phyloP scores from a whole-genome alignment of 2,329 filamentous ascomycete genomes.

The Colletotrichum spinosum region DNA sequence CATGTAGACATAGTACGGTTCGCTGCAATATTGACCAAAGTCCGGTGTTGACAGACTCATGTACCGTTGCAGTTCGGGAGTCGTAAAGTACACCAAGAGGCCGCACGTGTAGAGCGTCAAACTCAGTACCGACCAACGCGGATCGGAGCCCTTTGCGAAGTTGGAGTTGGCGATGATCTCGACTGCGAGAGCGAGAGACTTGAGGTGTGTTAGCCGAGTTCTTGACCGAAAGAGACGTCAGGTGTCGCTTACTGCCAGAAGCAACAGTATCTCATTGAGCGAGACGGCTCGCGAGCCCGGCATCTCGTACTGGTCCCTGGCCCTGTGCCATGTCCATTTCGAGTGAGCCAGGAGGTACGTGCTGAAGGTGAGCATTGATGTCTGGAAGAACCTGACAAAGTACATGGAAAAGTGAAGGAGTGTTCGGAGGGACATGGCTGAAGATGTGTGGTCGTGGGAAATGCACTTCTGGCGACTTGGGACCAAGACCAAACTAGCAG shows the following conservation, averaged over 20 bases:
- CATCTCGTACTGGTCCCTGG: too few relatives aligned
- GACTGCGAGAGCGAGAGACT: background rate
- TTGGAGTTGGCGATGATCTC: slow-evolving; percentile 1
- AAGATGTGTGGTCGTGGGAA: background rate
- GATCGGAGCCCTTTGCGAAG: background rate
- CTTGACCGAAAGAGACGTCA: background rate
- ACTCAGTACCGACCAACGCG: slow-evolving; percentile 3
- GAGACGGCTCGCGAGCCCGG: background rate
- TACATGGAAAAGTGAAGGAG: background rate
- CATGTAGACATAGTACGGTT: background rate
- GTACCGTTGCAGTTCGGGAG: background rate
- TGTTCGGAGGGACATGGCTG: background rate
- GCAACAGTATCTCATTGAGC: background rate
- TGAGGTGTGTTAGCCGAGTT: background rate
- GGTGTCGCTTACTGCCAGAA: background rate
- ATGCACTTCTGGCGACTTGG: too few relatives aligned
- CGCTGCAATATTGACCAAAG: background rate
- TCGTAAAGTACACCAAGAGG: background rate
- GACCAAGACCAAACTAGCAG: too few relatives aligned
- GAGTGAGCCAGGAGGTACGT: background rate
- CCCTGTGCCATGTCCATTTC: background rate
- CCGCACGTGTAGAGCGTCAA: background rate
- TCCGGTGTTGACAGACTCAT: background rate
- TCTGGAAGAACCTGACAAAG: background rate
- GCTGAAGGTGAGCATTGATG: background rate